Conservation (phyloP, 2,329 filamentous ascomycete species). For the Xylariaceae sp. region DNA sequence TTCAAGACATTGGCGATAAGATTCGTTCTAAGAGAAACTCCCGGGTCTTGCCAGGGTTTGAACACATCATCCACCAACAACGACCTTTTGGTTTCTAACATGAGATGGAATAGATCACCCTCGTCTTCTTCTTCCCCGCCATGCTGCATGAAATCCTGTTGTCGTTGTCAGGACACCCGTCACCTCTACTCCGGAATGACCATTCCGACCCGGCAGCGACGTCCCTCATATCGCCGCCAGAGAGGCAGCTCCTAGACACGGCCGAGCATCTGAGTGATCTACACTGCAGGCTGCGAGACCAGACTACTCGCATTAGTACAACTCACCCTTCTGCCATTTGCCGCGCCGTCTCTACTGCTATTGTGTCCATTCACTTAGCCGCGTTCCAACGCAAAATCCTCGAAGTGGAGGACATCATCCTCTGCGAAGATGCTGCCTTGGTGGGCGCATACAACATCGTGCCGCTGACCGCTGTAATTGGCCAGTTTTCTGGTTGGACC, state of each 20-base stretch:
- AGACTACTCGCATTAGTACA: slow-evolving; percentile 70
- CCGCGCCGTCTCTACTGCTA: slow-evolving; percentile 82
- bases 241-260: slow-evolving; percentile 79
- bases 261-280: slow-evolving; percentile 79
- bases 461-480: slow-evolving; percentile 82
- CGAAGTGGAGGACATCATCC: slow-evolving; percentile 79
- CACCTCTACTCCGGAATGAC: slow-evolving; percentile 75
- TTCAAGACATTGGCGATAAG: slow-evolving; percentile 52
- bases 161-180: slow-evolving; percentile 92
- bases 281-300: slow-evolving; percentile 73
- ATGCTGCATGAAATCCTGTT: slow-evolving; percentile 99
- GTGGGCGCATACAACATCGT: slow-evolving; percentile 95
- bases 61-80: neutral
- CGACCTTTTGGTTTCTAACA: slow-evolving; percentile 20
- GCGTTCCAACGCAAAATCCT: slow-evolving; percentile 85
- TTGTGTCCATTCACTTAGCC: slow-evolving; percentile 76
- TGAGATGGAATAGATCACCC: slow-evolving; percentile 20
- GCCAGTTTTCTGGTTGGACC: slow-evolving; percentile 87
- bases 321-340: slow-evolving; percentile 83
- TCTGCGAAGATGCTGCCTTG: slow-evolving; percentile 76
- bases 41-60: slow-evolving; percentile 37
- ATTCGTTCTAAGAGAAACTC: slow-evolving; percentile 46
- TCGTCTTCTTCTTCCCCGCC: slow-evolving; percentile 32
- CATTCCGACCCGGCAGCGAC: slow-evolving; percentile 53
- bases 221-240: slow-evolving; percentile 73